A percentile compares a stretch with the other conserved stretches of the same genome.
These are phyloP conservation scores for Calocybe cyanea DNA, from an alignment of 768 basidiomycete genomes.

Conservation along the genomic window DNA sequence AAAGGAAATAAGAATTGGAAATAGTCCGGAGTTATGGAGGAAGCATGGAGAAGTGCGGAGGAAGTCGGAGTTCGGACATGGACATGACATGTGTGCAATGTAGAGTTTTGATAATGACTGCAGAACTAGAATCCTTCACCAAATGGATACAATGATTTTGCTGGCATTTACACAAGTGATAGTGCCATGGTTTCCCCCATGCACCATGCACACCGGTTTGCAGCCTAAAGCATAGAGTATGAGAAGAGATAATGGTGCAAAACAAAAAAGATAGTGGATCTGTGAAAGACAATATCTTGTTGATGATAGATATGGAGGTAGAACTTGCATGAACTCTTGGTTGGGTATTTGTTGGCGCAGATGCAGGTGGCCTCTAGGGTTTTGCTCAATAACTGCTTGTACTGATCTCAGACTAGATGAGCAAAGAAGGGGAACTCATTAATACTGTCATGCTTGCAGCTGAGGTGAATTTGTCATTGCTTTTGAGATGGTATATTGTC, in stretches of 20 bases:
- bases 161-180: slow-evolving; percentile 97
- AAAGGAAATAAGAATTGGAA: no score
- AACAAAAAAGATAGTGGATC: slow-evolving; percentile 40
- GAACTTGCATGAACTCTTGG: slow-evolving; percentile 97
- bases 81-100: no score
- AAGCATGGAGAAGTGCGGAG: no score
- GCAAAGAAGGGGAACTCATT: slow-evolving; percentile 98
- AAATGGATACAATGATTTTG: slow-evolving; percentile 85
- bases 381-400: slow-evolving; percentile 93
- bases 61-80: no score
- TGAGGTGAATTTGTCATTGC: slow-evolving; percentile 96
- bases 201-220: slow-evolving; percentile 99
- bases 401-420: slow-evolving; percentile 96
- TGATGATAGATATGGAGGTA: slow-evolving; percentile 98
- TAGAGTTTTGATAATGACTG: slow-evolving; percentile 93
- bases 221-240: no score
- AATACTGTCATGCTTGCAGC: slow-evolving; percentile 92
- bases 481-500: slow-evolving; percentile 24
- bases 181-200: slow-evolving; percentile 98
- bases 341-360: slow-evolving; percentile 99
- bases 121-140: slow-evolving; percentile 83
- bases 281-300: slow-evolving; percentile 99
- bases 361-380: slow-evolving; percentile 98
- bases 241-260: no score
- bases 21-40: no score